These are phyloP conservation scores for Leucaena leucocephala DNA, from an alignment of 306 rosid genomes.

Conservation along the genomic window DNA sequence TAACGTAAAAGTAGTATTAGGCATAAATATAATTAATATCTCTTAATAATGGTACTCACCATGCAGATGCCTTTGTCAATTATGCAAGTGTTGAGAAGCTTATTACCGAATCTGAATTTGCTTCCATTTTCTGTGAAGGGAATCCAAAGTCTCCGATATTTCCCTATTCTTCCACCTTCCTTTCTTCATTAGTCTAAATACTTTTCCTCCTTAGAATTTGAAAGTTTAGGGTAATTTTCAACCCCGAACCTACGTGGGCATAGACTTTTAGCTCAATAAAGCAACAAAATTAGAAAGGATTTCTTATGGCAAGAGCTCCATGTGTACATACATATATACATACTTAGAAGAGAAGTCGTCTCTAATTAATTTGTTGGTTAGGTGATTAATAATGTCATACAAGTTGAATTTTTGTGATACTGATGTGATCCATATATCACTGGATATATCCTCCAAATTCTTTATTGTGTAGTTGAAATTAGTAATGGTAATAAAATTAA, in stretches of 20 bases:
- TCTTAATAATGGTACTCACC: neutral
- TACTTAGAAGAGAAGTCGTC: neutral
- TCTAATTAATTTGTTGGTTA: neutral
- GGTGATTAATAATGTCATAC: neutral
- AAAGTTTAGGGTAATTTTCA: neutral
- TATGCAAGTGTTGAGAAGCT: slow-evolving; percentile 19
- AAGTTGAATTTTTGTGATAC: slow-evolving; percentile 1
- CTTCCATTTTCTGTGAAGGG: slow-evolving; percentile 8
- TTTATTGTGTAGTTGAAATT: neutral
- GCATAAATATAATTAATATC: neutral
- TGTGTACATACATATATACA: neutral
- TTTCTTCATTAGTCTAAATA: neutral
- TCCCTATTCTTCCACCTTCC: neutral
- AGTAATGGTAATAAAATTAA: neutral
- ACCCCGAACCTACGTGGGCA: neutral
- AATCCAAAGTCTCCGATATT: slow-evolving; percentile 39
- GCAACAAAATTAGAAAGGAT: neutral
- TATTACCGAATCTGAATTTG: slow-evolving; percentile 28
- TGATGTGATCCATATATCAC: slow-evolving; percentile 2
- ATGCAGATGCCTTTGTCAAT: neutral
- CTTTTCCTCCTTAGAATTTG: neutral
- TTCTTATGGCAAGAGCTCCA: neutral
- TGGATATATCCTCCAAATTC: neutral
- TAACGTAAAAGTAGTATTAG: neutral
- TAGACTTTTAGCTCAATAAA: neutral